Evolutionary conservation across 2,329 filamentous ascomycete species (phyloP).

Genomic region (Stemphylium beticola): DNA sequence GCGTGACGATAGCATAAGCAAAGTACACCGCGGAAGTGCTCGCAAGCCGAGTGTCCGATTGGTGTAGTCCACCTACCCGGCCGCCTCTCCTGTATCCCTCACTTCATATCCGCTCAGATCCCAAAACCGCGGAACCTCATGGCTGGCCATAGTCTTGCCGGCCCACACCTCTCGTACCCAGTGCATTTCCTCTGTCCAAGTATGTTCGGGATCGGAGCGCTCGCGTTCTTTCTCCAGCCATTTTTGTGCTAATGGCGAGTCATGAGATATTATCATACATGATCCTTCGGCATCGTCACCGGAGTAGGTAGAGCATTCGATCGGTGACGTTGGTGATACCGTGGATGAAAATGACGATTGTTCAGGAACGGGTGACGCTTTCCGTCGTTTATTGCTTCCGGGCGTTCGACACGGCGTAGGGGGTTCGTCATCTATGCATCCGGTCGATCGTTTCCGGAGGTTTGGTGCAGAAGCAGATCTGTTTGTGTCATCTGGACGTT

Average conservation of each 20-base stretch:
- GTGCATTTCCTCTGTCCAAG: neutral
- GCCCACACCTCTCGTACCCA: slow-evolving; percentile 1
- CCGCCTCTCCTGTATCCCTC: neutral
- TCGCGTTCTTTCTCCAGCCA: slow-evolving; percentile 1
- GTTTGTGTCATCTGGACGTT: neutral
- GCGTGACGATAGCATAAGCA: neutral
- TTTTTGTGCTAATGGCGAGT: neutral
- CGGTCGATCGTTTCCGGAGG: neutral
- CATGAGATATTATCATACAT: neutral
- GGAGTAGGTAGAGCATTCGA: neutral
- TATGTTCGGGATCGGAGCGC: neutral
- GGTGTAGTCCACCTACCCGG: neutral
- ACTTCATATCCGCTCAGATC: neutral
- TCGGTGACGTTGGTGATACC: neutral
- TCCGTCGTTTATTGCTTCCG: neutral
- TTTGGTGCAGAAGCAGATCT: neutral
- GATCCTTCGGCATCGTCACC: neutral
- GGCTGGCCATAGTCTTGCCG: neutral
- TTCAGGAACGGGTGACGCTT: neutral
- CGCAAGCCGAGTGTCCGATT: neutral
- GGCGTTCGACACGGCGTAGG: neutral
- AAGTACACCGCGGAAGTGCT: neutral
- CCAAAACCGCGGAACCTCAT: neutral
- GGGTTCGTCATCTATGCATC: neutral
- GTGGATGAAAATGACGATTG: neutral